Evolutionary conservation across 2,329 filamentous ascomycete genomes (phyloP), one percentile per base, ranked within the genome.

Genomic region (Alternaria sp.): DNA sequence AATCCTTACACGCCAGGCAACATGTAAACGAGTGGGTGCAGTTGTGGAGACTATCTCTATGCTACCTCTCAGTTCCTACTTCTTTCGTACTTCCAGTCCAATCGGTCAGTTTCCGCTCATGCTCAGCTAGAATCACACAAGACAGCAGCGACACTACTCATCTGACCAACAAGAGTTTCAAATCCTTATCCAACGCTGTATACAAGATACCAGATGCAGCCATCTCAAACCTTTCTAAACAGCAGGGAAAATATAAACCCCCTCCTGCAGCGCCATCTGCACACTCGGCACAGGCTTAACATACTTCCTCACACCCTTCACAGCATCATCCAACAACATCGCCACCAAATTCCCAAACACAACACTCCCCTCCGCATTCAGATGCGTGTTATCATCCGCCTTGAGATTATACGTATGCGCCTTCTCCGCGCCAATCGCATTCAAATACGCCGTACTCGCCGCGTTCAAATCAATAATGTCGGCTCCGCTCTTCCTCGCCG

Each of bases 391-490:
- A 21, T 73, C 71, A 1, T 58, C 65, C 3, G 68, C 64, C 13
- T 60, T 57, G 25, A 85, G 73, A 69, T 87, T 85, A 63, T 87
- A 87, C 25, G 70, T 80, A 52, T 82, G 81, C 8, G 85, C 83
- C 4, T 82, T 80, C 0, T 71, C 69, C 36, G 79, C 72, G 4
- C 86, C 87, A 62, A 89, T 85, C 3, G 79, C 79, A 67, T 85
- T 82, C 30, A 87, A 75, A 69, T 87, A 88, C 21, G 77, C 72
- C 8, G 80, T 76, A 51, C 83, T 86, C 8, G 82, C 83, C 7
- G 73, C 70, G 67, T 87, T 88, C 44, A 89, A 74, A 73, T 89
- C 83, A 25, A 88, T 80, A n/a, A 78, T 81, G 0, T 72, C 69
- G 2, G 81, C 77, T 1, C 72, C 71, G 0, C 77, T 81, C 5